A percentile compares a stretch with the other conserved stretches of the same genome.
Evolutionary conservation across 2,329 filamentous ascomycete species (phyloP).

Genomic region (Mariannaea elegans): DNA sequence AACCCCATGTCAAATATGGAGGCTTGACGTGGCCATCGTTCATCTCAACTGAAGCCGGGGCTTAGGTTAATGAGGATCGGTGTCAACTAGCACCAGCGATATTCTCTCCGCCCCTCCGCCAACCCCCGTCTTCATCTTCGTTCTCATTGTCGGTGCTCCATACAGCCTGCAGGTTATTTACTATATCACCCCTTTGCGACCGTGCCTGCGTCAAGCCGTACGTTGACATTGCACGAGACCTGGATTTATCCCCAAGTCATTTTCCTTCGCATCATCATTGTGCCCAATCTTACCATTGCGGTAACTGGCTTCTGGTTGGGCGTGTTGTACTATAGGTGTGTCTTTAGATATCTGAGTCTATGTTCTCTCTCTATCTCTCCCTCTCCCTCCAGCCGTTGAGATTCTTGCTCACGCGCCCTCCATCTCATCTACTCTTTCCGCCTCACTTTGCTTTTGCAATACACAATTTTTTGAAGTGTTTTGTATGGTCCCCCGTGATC

Average conservation of each 20-base stretch:
- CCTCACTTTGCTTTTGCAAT: constrained; percentile 36
- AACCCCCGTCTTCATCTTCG: background rate
- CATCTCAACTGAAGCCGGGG: constrained; percentile 13
- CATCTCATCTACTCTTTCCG: constrained; percentile 13
- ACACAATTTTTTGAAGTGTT: constrained; percentile 25
- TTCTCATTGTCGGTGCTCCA: background rate
- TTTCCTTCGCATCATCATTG: constrained; percentile 21
- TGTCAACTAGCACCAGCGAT: constrained; percentile 8
- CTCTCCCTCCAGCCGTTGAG: background rate
- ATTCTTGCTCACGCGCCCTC: background rate
- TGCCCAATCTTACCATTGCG: constrained; percentile 17
- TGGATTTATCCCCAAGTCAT: background rate
- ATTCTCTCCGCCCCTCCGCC: background rate
- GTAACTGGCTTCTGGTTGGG: constrained; percentile 17
- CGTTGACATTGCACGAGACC: background rate
- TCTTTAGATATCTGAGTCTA: background rate
- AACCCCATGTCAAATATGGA: background rate
- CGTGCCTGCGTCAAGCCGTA: constrained; percentile 7
- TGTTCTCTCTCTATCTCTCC: background rate
- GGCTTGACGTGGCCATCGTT: constrained; percentile 22
- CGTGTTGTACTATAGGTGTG: constrained; percentile 1
- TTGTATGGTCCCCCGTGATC: constrained; percentile 5
- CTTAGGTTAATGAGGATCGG: constrained; percentile 9
- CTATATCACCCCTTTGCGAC: background rate
- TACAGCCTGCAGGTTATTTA: too few species aligned